Conservation (phyloP, 495 filamentous ascomycete species). For the Bacidia gigantensis region DNA sequence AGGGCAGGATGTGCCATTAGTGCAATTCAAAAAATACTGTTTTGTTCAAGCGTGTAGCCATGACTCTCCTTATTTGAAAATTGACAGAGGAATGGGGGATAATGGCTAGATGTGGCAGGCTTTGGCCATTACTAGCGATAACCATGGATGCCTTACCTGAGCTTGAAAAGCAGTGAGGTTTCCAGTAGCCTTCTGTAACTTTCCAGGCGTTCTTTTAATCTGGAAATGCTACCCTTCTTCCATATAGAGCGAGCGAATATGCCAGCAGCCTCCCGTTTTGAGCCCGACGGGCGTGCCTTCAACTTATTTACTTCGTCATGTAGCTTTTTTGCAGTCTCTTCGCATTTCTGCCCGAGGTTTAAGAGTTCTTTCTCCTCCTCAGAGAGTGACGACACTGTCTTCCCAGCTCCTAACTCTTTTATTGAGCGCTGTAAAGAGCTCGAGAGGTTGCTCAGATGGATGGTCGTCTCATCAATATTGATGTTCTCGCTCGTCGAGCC, state of each 20-base stretch:
- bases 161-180: not conserved
- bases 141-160: not conserved
- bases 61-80: no score
- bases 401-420: not conserved
- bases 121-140: no score
- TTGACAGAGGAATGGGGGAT: no score
- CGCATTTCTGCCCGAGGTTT: not conserved
- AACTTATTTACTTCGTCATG: slow-evolving; percentile 2
- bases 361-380: slow-evolving; percentile 2
- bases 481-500: not conserved
- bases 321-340: not conserved
- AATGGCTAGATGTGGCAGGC: no score
- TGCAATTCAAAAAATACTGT: no score
- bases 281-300: not conserved
- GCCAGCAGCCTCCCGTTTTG: not conserved
- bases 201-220: not conserved
- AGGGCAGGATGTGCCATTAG: no score
- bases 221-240: not conserved
- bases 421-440: slow-evolving; percentile 2
- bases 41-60: no score
- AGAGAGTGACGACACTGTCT: not conserved
- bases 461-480: slow-evolving; percentile 1
- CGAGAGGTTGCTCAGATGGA: not conserved
- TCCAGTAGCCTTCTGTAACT: not conserved
- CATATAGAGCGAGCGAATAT: slow-evolving; percentile 4